These are phyloP conservation scores for Globisporangium irregulare DNA, from an alignment of 352 stramenopile genomes.

Conservation along the genomic window DNA sequence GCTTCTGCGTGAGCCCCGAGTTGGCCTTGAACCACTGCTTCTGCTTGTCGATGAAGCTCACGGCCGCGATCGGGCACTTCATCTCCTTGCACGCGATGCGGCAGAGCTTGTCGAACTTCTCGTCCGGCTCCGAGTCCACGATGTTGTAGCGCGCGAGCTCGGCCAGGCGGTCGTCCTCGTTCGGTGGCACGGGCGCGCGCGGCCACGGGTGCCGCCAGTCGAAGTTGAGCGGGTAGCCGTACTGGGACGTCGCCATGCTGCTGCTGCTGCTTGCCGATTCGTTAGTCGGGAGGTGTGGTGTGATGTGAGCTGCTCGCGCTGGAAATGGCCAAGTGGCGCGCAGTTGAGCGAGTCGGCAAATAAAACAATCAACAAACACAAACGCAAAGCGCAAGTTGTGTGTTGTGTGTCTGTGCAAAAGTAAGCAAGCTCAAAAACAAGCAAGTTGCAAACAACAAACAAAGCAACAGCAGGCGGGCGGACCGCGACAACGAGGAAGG, in stretches of 20 bases:
- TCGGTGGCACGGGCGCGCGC: constrained; percentile 57
- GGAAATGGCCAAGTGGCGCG: not conserved
- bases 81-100: constrained; percentile 87
- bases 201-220: constrained; percentile 86
- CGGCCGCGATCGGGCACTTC: constrained; percentile 85
- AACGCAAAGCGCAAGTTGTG: not conserved
- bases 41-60: constrained; percentile 85
- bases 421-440: not conserved
- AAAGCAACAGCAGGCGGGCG: not conserved
- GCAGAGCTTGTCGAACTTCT: constrained; percentile 87
- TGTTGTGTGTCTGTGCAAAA: not conserved
- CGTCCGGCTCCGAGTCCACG: constrained; percentile 76
- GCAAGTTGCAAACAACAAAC: not conserved
- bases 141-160: constrained; percentile 74
- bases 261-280: too few relatives aligned
- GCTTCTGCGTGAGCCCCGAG: constrained; percentile 74
- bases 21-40: constrained; percentile 90
- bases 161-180: constrained; percentile 66
- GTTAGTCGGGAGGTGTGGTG: not conserved
- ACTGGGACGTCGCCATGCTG: constrained; percentile 30
- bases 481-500: not conserved
- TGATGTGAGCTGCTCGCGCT: constrained; percentile 1
- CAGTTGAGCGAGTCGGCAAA: constrained; percentile 2
- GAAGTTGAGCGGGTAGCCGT: constrained; percentile 80
- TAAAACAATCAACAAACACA: not conserved